These are phyloP conservation scores for Schrenkiella parvula DNA, from an alignment of 345 rosid species.

Conservation along the genomic window DNA sequence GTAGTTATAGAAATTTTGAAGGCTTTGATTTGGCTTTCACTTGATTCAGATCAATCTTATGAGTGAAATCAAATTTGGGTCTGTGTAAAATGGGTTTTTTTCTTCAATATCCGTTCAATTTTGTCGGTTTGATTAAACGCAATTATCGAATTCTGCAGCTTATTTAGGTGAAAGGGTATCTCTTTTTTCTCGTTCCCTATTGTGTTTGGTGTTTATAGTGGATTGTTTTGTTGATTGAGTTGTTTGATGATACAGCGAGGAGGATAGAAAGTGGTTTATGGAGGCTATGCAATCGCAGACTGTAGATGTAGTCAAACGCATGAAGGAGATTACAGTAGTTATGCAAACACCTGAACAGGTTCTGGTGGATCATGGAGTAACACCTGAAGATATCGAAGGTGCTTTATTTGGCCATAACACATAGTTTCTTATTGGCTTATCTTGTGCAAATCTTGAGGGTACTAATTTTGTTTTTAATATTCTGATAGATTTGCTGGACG, in stretches of 20 bases:
- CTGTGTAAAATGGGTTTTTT: not conserved
- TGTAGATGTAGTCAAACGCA: slow-evolving; percentile 78
- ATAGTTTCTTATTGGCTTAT: not conserved
- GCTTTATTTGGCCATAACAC: not conserved
- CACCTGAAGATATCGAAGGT: slow-evolving; percentile 81
- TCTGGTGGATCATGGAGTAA: slow-evolving; percentile 83
- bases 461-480: not conserved
- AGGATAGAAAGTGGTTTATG: slow-evolving; percentile 93
- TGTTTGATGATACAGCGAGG: slow-evolving; percentile 53
- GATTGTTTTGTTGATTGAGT: slow-evolving; percentile 10
- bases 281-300: slow-evolving; percentile 95
- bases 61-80: not conserved
- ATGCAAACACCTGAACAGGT: slow-evolving; percentile 79
- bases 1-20: not conserved
- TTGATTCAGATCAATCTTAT: not conserved
- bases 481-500: slow-evolving; percentile 35
- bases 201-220: not conserved
- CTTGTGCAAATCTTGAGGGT: not conserved
- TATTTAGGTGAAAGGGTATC: not conserved
- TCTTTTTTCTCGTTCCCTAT: not conserved
- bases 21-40: not conserved
- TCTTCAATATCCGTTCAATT: not conserved
- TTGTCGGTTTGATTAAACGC: not conserved
- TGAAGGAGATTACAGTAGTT: slow-evolving; percentile 89
- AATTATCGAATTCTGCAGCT: not conserved